Evolutionary conservation across 495 filamentous ascomycete genomes (phyloP).

Genomic region (Apodospora peruviana): DNA sequence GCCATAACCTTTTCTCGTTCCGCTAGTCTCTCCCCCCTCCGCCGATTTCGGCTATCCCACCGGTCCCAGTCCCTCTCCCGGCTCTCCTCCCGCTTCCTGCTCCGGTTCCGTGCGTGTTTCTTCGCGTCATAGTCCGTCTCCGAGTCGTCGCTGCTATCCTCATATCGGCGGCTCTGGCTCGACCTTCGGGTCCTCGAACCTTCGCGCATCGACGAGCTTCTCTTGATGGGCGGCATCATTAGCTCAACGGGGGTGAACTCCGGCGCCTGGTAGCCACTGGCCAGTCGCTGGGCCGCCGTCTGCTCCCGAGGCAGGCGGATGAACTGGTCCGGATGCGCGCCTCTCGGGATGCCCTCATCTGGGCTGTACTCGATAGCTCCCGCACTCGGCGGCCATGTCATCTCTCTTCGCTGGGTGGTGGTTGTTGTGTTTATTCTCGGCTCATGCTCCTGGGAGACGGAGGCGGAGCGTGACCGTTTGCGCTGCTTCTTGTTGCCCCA

Average conservation of each 20-base stretch:
- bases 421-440: not conserved
- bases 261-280: no score
- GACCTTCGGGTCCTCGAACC: not conserved
- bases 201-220: not conserved
- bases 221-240: not conserved
- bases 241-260: no score
- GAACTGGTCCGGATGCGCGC: no score
- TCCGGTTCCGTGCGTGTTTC: not conserved
- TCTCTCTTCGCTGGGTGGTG: not conserved
- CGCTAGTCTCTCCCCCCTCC: not conserved
- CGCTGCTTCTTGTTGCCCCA: not conserved
- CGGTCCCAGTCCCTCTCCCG: not conserved
- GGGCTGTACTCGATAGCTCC: no score
- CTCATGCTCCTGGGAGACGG: not conserved
- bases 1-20: not conserved
- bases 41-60: not conserved
- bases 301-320: no score
- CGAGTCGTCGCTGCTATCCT: no score
- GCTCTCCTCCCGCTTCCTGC: not conserved
- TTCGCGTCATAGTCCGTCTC: no score
- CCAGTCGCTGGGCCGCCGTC: no score
- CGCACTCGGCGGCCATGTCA: not conserved
- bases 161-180: no score
- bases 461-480: not conserved
- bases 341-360: no score